Evolutionary conservation across 306 rosid genomes (phyloP).

Genomic region (Calophaca sinica): DNA sequence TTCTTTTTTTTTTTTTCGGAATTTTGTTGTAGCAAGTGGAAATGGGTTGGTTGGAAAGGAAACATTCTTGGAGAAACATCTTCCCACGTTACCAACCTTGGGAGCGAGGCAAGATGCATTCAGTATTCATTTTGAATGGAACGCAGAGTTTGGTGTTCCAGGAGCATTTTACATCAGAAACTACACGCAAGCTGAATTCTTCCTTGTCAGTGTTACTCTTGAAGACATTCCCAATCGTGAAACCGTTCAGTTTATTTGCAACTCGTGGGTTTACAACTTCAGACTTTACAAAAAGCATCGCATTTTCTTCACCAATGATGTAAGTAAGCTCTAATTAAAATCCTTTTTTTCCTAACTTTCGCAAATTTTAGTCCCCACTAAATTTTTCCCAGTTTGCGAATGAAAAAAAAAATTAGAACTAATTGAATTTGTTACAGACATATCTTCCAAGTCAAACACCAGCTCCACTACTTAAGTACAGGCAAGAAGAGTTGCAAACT

Average conservation of each 20-base stretch:
- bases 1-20: too few relatives aligned
- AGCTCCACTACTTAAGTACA: constrained; percentile 48
- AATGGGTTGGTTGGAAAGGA: constrained; percentile 62
- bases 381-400: background rate
- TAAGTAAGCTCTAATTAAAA: background rate
- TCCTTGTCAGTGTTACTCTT: constrained; percentile 63
- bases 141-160: constrained; percentile 59
- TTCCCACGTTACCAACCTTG: constrained; percentile 52
- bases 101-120: constrained; percentile 55
- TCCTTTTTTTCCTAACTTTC: too few relatives aligned
- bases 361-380: too few relatives aligned
- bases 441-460: constrained; percentile 79
- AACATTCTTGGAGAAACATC: constrained; percentile 56
- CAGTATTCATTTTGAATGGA: constrained; percentile 58
- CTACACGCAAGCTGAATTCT: constrained; percentile 60
- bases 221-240: constrained; percentile 64
- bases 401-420: background rate
- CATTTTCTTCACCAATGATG: constrained; percentile 70
- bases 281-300: constrained; percentile 49
- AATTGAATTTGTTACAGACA: constrained; percentile 40
- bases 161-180: constrained; percentile 60
- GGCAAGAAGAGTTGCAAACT: constrained; percentile 56
- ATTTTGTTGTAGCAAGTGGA: constrained; percentile 45
- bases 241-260: constrained; percentile 62
- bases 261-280: constrained; percentile 71